These are phyloP conservation scores for Gracilariopsis chorda DNA, from an alignment of 23 red algal genomes.

Conservation along the genomic window DNA sequence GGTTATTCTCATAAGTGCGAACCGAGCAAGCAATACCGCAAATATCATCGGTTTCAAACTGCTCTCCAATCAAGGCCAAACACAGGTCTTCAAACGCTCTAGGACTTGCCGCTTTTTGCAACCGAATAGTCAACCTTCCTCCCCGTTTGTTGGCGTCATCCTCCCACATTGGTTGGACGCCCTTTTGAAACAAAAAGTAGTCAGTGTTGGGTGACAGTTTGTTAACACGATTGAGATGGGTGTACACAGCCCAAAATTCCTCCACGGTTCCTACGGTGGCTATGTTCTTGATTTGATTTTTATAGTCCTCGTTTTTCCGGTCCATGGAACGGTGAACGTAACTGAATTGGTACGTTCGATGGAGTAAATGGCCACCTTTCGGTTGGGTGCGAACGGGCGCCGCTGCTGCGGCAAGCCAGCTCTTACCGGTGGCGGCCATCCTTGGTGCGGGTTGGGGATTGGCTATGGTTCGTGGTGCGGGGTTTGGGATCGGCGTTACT, in stretches of 20 bases:
- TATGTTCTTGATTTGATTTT: constrained; percentile 53
- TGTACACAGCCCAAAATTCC: constrained; percentile 66
- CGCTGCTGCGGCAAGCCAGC: constrained; percentile 54
- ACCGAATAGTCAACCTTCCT: constrained; percentile 50
- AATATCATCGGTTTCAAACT: constrained; percentile 60
- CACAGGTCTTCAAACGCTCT: constrained; percentile 67
- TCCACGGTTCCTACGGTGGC: constrained; percentile 61
- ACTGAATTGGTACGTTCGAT: constrained; percentile 54
- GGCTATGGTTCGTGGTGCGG: not conserved
- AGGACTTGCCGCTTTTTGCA: constrained; percentile 41
- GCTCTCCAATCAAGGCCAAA: constrained; percentile 63
- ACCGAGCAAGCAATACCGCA: constrained; percentile 50
- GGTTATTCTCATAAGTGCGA: constrained; percentile 30
- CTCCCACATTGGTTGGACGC: constrained; percentile 82
- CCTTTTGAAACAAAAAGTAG: constrained; percentile 68
- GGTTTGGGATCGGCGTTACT: not conserved
- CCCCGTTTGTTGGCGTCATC: constrained; percentile 62
- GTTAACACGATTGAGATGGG: constrained; percentile 33
- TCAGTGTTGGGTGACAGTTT: constrained; percentile 53
- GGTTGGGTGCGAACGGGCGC: constrained; percentile 33
- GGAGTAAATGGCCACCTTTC: constrained; percentile 32
- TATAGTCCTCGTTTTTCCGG: constrained; percentile 38
- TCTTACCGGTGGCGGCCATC: constrained; percentile 44
- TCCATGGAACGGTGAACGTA: constrained; percentile 60
- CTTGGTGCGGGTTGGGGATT: not conserved